Base-by-base conservation (phyloP, 2,329 filamentous ascomycete species). In the Thelonectria blattea region DNA sequence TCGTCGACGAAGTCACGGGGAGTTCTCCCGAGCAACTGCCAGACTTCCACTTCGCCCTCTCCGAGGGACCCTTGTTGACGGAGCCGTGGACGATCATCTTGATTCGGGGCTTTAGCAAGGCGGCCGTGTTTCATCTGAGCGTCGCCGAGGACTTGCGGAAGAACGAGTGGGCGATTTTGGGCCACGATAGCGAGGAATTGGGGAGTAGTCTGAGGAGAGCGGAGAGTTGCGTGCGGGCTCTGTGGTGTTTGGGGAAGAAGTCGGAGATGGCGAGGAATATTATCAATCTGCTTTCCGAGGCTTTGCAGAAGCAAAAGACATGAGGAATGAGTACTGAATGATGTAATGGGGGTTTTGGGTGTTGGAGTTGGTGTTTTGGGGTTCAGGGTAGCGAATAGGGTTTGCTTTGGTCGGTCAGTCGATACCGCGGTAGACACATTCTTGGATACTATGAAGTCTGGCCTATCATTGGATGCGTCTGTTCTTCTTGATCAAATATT, bases 31-130 rank as follows among this genome's bases (percentile, higher is more conserved):
- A 55, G 1, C 61, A 67, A 24, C 70, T 78, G 17, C 68, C 72
- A 20, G 78, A 81, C 14, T 83, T 84, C 48, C 83, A 85, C 64
- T 80, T 80, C 56, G 81, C 83, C 0, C 74, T 85, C 3, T 83
- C 79, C 39, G 78, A 84, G 61, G 82, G 81, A 1, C 81, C 84
- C 2, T 73, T 87, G 5, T 66, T 87, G 32, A 85, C 83, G 0
- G 85, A 87, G 59, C 85, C 85, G 1, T 87, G 85, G 85, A 85
- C 84, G 0, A 78, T 81, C 2, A 78, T 86, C 3, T 65, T 86
- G 18, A 80, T 85, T 51, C 75, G 81, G 5, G 79, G 79, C 0
- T 86, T 86, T 58, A 76, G 79, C 3, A 81, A 79, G 62, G 80
- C 83, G 0, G 78, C 71, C 1, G 61, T 73, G 0, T 59, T 72